phyloP scores from a whole-genome alignment of 1,284 basidiomycete species.

The Pyrrhoderma noxium region DNA sequence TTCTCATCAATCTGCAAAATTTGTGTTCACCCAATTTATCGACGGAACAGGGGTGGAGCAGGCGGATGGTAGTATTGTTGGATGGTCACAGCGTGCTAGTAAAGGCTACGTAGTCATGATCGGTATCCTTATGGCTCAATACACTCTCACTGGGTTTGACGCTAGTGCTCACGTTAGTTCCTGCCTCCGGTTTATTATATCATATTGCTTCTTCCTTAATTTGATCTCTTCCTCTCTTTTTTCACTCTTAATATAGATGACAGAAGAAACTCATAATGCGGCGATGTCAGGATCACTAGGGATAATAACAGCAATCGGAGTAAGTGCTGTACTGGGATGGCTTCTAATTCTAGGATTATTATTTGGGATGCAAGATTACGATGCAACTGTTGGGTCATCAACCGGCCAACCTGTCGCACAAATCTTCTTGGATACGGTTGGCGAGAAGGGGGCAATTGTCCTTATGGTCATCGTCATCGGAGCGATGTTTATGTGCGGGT shows the following conservation, averaged over 20 bases:
- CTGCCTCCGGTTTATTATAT: background rate
- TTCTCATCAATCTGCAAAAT: conserved; percentile 55
- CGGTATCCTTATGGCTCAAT: conserved; percentile 66
- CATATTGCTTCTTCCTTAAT: conserved; percentile 8
- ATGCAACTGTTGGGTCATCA: conserved; percentile 40
- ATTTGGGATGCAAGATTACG: conserved; percentile 69
- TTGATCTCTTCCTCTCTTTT: background rate
- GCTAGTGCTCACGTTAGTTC: conserved; percentile 59
- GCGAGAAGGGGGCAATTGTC: conserved; percentile 61
- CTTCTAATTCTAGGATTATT: conserved; percentile 65
- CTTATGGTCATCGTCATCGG: conserved; percentile 68
- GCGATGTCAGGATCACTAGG: conserved; percentile 60
- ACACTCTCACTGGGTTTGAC: conserved; percentile 66
- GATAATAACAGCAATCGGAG: conserved; percentile 67
- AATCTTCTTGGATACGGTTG: conserved; percentile 70
- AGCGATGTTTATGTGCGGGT: conserved; percentile 68
- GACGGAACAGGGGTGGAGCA: conserved; percentile 51
- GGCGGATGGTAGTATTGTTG: conserved; percentile 33
- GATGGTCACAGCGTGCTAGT: conserved; percentile 62
- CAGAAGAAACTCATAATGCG: conserved; percentile 71
- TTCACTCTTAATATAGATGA: conserved; percentile 47
- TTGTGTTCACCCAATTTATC: conserved; percentile 64
- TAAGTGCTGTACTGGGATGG: conserved; percentile 66
- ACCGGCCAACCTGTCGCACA: conserved; percentile 69
- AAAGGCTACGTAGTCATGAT: conserved; percentile 63